These are phyloP conservation scores for Neofusicoccum laricinum DNA, from an alignment of 2,329 filamentous ascomycete genomes.

Conservation along the genomic window DNA sequence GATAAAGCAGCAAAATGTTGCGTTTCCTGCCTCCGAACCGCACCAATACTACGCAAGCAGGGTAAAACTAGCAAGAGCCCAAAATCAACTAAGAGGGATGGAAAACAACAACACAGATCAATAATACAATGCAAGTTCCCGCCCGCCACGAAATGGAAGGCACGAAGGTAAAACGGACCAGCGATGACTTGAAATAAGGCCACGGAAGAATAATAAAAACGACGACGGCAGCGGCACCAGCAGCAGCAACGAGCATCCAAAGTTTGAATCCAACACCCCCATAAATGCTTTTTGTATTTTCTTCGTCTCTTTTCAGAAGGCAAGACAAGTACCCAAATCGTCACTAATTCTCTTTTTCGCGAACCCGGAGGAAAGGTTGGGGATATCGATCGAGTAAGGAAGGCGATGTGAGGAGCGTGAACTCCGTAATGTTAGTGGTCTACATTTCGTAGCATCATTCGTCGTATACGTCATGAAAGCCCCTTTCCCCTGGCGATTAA, in stretches of 20 bases:
- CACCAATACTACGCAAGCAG: constrained; percentile 13
- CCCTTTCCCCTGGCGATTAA: constrained; percentile 16
- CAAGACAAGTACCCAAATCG: constrained; percentile 17
- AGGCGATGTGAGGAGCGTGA: constrained; percentile 17
- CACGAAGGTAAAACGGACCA: neutral
- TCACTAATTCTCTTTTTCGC: constrained; percentile 16
- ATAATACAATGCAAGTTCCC: constrained; percentile 17
- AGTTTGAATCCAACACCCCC: constrained; percentile 13
- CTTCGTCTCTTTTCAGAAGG: constrained; percentile 15
- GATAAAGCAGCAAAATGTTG: neutral
- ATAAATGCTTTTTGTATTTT: constrained; percentile 18
- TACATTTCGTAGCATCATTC: constrained; percentile 26
- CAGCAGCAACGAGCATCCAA: constrained; percentile 15
- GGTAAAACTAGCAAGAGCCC: constrained; percentile 1
- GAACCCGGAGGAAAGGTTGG: constrained; percentile 15
- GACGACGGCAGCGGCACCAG: constrained; percentile 11
- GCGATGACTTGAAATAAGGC: constrained; percentile 9
- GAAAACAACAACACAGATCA: neutral
- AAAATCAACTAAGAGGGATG: neutral
- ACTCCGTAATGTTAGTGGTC: constrained; percentile 17
- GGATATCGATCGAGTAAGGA: constrained; percentile 16
- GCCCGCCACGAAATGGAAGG: constrained; percentile 13
- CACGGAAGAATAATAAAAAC: neutral
- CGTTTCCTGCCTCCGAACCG: neutral
- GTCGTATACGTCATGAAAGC: constrained; percentile 25